phyloP scores from a whole-genome alignment of 2,329 filamentous ascomycete genomes.

The Coniochaeta sp. region DNA sequence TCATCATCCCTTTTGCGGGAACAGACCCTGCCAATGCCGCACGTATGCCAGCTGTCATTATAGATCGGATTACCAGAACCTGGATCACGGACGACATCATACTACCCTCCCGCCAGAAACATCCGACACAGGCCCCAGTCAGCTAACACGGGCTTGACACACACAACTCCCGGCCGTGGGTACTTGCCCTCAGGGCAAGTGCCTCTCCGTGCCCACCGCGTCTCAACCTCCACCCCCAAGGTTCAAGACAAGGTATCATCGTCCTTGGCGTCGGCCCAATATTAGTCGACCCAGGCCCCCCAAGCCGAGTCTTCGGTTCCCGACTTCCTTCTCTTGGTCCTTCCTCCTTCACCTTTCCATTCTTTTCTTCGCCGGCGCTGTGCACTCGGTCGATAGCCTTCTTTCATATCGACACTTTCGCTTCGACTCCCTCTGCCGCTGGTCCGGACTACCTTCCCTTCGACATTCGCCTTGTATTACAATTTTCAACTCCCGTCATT shows the following conservation, averaged over 20 bases:
- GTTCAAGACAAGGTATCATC: not conserved
- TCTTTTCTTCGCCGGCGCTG: conserved; percentile 32
- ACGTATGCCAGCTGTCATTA: conserved; percentile 47
- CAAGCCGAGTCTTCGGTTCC: conserved; percentile 13
- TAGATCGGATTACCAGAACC: conserved; percentile 43
- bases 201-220: conserved; percentile 13
- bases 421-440: conserved; percentile 28
- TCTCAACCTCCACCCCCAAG: conserved; percentile 5
- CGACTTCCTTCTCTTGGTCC: conserved; percentile 5
- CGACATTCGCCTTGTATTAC: conserved; percentile 13
- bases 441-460: conserved; percentile 43
- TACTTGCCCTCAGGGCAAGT: conserved; percentile 30
- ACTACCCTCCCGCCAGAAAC: conserved; percentile 30
- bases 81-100: conserved; percentile 39
- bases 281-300: conserved; percentile 20
- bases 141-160: conserved; percentile 29
- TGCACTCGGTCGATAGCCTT: conserved; percentile 47
- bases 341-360: conserved; percentile 19
- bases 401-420: conserved; percentile 39
- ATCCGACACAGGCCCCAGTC: conserved; percentile 29
- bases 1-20: not conserved
- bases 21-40: conserved; percentile 35
- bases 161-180: conserved; percentile 26
- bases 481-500: conserved; percentile 3
- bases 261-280: conserved; percentile 14